Base-by-base conservation (phyloP, 495 filamentous ascomycete genomes). In the Thermothielavioides terrestris region DNA sequence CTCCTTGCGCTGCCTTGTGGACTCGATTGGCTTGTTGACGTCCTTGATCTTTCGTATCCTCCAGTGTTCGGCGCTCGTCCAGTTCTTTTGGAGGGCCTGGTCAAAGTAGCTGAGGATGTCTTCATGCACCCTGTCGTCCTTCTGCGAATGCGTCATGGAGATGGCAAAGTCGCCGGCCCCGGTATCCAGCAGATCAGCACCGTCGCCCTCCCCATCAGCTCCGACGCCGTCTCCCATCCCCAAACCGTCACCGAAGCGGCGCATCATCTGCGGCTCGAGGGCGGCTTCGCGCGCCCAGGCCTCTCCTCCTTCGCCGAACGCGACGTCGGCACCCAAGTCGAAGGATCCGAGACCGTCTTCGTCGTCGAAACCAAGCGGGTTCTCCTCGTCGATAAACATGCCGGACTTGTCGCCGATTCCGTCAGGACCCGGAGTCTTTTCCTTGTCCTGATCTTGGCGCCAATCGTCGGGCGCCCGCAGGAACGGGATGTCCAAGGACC, bases 21-120 rank as follows among this genome's bases (percentile, higher is more conserved):
- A 68, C 30, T 72, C 76, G 12, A 76, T 69, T 27, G 74, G 64
- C 58, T 85, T 88, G 48, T 77, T 80, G 51, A 78, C 75, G 48
- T 92, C 86, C 67, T 95, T 95, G 64, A 98, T 91, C 62, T 84
- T 86, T 35, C 87, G 77, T 58, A 99, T 97, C 56, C 90, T 81
- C 92, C 92, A 99, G 68, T 99, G 94, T 64, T 99, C 94, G 31
- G 92, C 92, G 40, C 89, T 94, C n/a, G 87, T 88, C 92, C 92
- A 99, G 65, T 95, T 97, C 75, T 94, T 94, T 57, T 86, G 81
- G 22, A 95, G 70, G 8, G 91, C 89, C 58, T 95, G 84, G 66
- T 99, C 92, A 61, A 99, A 99, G 69, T 96, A 99, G 58, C 84
- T 85, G 15, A 99, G 77, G 46, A 99, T 95, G 59, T 95, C 89